Percentiles rank a stretch among this genome's conserved stretches.
phyloP scores from a whole-genome alignment of 2,329 filamentous ascomycete genomes.

The Scedosporium minutisporum region DNA sequence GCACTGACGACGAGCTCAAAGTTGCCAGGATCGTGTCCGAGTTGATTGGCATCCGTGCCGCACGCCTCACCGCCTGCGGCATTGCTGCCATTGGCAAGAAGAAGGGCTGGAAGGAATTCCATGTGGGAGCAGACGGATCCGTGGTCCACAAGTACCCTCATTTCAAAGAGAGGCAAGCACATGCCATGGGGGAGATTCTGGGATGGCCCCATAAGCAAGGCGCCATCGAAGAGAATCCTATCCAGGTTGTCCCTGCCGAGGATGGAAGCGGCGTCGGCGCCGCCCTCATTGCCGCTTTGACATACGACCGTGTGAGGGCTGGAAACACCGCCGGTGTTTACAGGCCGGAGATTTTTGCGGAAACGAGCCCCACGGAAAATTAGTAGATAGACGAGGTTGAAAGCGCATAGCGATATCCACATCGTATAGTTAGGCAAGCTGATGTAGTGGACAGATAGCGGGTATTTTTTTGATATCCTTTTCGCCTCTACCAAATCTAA shows the following conservation, averaged over 20 bases:
- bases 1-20: slow-evolving; percentile 72
- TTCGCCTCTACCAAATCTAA: neutral
- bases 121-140: slow-evolving; percentile 92
- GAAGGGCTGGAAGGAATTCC: slow-evolving; percentile 79
- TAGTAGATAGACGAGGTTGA: neutral
- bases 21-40: slow-evolving; percentile 82
- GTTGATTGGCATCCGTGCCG: slow-evolving; percentile 88
- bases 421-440: neutral
- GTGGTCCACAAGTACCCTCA: slow-evolving; percentile 99
- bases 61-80: slow-evolving; percentile 86
- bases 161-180: slow-evolving; percentile 87
- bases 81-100: slow-evolving; percentile 95
- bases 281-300: slow-evolving; percentile 76
- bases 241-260: slow-evolving; percentile 82
- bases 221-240: slow-evolving; percentile 74
- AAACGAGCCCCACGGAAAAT: neutral
- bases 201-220: slow-evolving; percentile 67
- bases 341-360: slow-evolving; percentile 52
- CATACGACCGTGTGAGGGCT: slow-evolving; percentile 52
- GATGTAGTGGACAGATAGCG: slow-evolving; percentile 7
- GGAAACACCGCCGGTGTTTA: slow-evolving; percentile 56
- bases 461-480: slow-evolving; percentile 1
- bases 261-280: slow-evolving; percentile 80
- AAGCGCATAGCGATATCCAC: neutral
- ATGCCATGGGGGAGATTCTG: slow-evolving; percentile 86